Evolutionary conservation across 805 yeast genomes (phyloP).

Genomic region (Candida vartiovaarae): DNA sequence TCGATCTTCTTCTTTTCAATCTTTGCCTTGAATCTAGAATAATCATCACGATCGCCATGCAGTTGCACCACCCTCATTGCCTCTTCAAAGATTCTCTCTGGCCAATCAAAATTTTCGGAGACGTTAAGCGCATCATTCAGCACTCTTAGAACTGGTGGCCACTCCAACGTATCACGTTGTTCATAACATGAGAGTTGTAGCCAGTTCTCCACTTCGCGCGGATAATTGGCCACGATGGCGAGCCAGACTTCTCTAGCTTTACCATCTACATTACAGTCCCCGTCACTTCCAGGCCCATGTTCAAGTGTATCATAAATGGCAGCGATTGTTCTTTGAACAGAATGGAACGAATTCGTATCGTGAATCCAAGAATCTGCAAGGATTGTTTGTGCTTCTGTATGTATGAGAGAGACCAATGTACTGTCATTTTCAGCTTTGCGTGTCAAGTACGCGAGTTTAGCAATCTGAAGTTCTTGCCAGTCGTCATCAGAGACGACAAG

Average conservation of each 20-base stretch:
- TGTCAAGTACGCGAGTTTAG: not conserved
- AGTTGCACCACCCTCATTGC: slow-evolving; percentile 32
- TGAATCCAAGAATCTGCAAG: not conserved
- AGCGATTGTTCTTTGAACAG: slow-evolving; percentile 37
- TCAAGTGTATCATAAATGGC: slow-evolving; percentile 27
- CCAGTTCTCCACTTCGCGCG: slow-evolving; percentile 41
- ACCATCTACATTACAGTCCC: slow-evolving; percentile 7
- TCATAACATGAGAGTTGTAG: slow-evolving; percentile 36
- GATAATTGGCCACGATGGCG: slow-evolving; percentile 22
- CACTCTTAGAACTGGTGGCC: slow-evolving; percentile 7
- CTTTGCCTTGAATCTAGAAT: slow-evolving; percentile 20
- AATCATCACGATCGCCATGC: slow-evolving; percentile 24
- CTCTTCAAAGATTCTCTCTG: slow-evolving; percentile 42
- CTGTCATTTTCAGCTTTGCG: not conserved
- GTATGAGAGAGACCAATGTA: too few species aligned
- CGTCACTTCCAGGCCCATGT: slow-evolving; percentile 4
- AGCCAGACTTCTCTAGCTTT: slow-evolving; percentile 19
- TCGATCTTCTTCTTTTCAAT: slow-evolving; percentile 20
- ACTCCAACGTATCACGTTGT: slow-evolving; percentile 18
- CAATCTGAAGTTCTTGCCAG: not conserved
- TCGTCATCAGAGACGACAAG: not conserved
- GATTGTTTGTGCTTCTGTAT: not conserved
- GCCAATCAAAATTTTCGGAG: slow-evolving; percentile 36
- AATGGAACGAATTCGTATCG: slow-evolving; percentile 30
- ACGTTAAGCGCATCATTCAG: slow-evolving; percentile 28